Evolutionary conservation across 2,329 filamentous ascomycete genomes (phyloP), one percentile per base, ranked within the genome.

Genomic region (Fusarium anguioides): DNA sequence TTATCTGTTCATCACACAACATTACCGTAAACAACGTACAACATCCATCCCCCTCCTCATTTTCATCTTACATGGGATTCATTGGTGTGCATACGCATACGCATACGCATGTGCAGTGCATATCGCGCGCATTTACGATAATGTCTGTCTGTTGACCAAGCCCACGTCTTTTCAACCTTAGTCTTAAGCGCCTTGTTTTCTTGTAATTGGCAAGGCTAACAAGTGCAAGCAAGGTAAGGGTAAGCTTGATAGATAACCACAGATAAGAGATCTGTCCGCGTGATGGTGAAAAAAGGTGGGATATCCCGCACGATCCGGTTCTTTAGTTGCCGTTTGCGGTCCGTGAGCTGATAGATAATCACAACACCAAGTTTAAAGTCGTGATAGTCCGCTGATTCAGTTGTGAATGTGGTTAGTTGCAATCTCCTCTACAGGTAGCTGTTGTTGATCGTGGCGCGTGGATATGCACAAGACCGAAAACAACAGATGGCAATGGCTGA

Each of bases 221-320:
- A 29, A 14, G 7, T n/a, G n/a, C 8, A 40, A 12, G 20, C 35
- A 24, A 54, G 58, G 54, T 61, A 61, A 46, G n/a, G n/a, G n/a
- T n/a, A n/a, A n/a, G n/a, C n/a, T n/a, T n/a, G n/a, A n/a, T n/a
- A n/a, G n/a, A n/a, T n/a, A n/a, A n/a, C n/a, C 17, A 18, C n/a
- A 63, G 60, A 63, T 63, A 63, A 63, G 60, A 63, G 60, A 63
- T 63, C 60, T 48, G 60, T 58, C 60, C 60, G 59, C 60, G 60
- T 63, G 60, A 63, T 64, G 60, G 39, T 46, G 7, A 63, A 58
- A 63, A 58, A 63, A 46, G 39, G 50, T 63, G 58, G 60, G 60
- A 63, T 58, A 61, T 61, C 55, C 58, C 58, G 58, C 58, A 44
- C 37, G 8, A 44, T 42, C 56, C 52, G 44, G 27, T 27, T 44